Base-by-base conservation (phyloP, 2,329 filamentous ascomycete genomes). In the Botrytis sinoallii region DNA sequence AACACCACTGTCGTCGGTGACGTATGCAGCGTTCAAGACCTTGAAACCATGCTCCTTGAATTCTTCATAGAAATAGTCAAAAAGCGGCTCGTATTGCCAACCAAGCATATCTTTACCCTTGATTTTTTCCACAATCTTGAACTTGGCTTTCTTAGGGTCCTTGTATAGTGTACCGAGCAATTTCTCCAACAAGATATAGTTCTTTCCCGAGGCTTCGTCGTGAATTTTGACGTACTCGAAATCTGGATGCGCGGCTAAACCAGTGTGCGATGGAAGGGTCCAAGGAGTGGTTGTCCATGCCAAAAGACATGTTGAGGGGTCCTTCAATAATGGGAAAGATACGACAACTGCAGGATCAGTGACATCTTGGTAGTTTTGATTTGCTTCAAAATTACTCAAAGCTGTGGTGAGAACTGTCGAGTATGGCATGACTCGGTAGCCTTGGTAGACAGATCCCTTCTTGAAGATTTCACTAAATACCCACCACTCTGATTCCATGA, bases 401-500 rank as follows among this genome's bases (percentile, higher is more conserved):
- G 94, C 92, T 4, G 95, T 98, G 73, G 92, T 94, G 80, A 97
- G 88, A 25, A 92, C 94, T 2, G 94, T 98, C 44, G 94, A 97
- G 83, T 96, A 98, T 20, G 95, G 95, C 93, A 98, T 96, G 76
- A 98, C 94, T 80, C 91, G 90, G 83, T 96, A 93, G 61, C 94
- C 95, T 78, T 94, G 92, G 82, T 98, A 98, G 72, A 98, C 94
- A 75, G 92, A 87, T 73, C 90, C 93, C 84, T 97, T 97, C 79
- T 97, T 93, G 82, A 93, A 97, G 38, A 98, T 87, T 81, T 95
- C 90, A 85, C 96, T 97, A 86, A 97, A 97, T 29, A 96, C 92
- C 95, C 95, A 98, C 95, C 95, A 98, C 77, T 93, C 90, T 0
- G 92, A 92, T 85, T 98, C 95, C 95, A 98, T 98, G 84, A 97